These are phyloP conservation scores for Neospora caninum DNA, from an alignment of 169 alveolate genomes.

Conservation along the genomic window DNA sequence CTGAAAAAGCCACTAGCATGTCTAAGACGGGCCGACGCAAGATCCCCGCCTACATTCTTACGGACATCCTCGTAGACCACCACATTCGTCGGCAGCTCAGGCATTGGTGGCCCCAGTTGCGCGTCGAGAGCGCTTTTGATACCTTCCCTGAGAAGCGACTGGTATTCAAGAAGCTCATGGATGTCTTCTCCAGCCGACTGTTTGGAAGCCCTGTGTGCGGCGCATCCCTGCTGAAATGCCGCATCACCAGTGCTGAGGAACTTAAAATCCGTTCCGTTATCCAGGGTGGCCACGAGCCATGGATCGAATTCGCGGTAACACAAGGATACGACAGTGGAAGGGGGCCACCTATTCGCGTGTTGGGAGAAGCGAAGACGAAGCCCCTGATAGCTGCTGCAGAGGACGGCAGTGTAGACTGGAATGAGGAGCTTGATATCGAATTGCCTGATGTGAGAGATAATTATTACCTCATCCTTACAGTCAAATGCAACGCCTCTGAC, in stretches of 20 bases:
- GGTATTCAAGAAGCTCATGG: slow-evolving; percentile 39
- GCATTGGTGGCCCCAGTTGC: slow-evolving; percentile 35
- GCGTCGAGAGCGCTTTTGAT: neutral
- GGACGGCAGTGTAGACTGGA: neutral
- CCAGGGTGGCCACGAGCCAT: slow-evolving; percentile 34
- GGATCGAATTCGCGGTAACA: slow-evolving; percentile 18
- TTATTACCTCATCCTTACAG: neutral
- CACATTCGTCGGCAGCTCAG: slow-evolving; percentile 19
- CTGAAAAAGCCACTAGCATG: neutral
- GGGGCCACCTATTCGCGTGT: slow-evolving; percentile 34
- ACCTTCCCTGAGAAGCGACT: neutral
- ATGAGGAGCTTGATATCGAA: slow-evolving; percentile 23
- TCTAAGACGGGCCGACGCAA: neutral
- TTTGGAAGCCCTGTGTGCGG: slow-evolving; percentile 11
- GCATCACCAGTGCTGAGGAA: neutral
- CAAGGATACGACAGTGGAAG: slow-evolving; percentile 30
- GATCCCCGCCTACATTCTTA: slow-evolving; percentile 18
- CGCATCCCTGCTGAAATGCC: neutral
- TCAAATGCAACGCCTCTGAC: slow-evolving; percentile 1
- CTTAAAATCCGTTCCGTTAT: neutral
- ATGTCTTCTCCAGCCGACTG: slow-evolving; percentile 37
- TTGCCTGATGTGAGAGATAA: slow-evolving; percentile 25
- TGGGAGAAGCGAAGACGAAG: neutral
- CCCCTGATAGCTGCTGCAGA: neutral
- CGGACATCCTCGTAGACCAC: slow-evolving; percentile 1